Evolutionary conservation across 257 asterid species (phyloP), one percentile per base, ranked within the genome.

Genomic region (Solanum raphanifolium): DNA sequence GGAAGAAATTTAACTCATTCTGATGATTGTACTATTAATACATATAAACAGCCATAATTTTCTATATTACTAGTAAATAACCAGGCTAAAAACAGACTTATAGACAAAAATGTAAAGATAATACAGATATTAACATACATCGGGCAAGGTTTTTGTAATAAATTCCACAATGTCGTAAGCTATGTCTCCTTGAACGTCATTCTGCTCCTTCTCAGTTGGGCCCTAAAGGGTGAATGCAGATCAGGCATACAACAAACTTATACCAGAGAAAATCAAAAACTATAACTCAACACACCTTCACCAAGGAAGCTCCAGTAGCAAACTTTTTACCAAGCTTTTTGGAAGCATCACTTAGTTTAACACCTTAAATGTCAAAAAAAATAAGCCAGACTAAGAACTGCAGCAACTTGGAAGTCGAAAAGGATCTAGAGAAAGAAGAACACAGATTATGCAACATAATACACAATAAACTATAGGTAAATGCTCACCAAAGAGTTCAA

Each of bases 131-230:
- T 27, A 91, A 87, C 18, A 89, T 95, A 96, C 98, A 93, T 94
- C 97, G 73, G 94, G 96, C 99, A 98, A 94, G 88, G 98, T 95
- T 25, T 95, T 98, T 25, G 99, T 95, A 89, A 95, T 92, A 90
- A 97, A 95, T 76, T 97, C 99, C 94, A 95, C 98, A 73, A 97
- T 93, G 90, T 97, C 99, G 83, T 93, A 95, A 88, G 94, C 90
- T 90, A 97, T 95, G 94, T 95, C 99, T 89, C 99, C 98, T 92
- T 97, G 99, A 90, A 97, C 99, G 88, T 97, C 99, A 92, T 95
- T 95, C 92, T 97, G 98, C 91, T 95, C 99, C 93, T 97, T 97
- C 93, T 95, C 99, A 25, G 98, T 95, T 75, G 98, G 98, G 81
- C 98, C 98, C 98, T 97, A 92, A 23, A n/a, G 62, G 35, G 84